Base-by-base conservation (phyloP, 129 eudicot species). In the Flaveria ramosissima region DNA sequence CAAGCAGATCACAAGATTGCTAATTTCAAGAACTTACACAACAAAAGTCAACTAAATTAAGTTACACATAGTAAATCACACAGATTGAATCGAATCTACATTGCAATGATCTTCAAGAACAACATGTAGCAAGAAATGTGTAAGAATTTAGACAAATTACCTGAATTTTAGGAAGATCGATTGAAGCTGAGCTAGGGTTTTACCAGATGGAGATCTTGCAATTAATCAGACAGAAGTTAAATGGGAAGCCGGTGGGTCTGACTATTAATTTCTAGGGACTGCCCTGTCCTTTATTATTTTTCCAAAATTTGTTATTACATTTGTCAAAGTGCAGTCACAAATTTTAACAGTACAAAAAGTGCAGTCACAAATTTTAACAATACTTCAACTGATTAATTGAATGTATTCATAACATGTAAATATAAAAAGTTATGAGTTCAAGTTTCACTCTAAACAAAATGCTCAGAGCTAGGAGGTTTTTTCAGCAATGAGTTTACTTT, bases 181-280 rank as follows among this genome's bases (percentile, higher is more conserved):
- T 60, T 8, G 82, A 60, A 73, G 79, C 39, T 51, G 74, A 80
- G 71, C 17, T 80, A 80, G 83, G 83, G 79, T 65, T 73, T 65
- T 73, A 59, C 13, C 52, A 78, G 71, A 78, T 48, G 71, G 71
- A 80, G 83, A 80, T 80, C 83, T 73, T 80, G 78, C 65, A 72
- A 62, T 72, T 79, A 65, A 62, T 23, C 72, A 21, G 78, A 65
- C 73, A 27, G 57, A 52, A 19, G 17, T 42, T 26, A 50, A 61
- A 52, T 21, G 15, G 51, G 71, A 70, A 78, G 30, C n/a, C 61
- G 20, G 78, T 72, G 68, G 83, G 83, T 51, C 73, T 48, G 30
- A 23, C 64, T 71, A 20, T 32, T 78, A 60, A 71, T 32, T 70
- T 70, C 62, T 45, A 8, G 50, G 50, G 14, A 45, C 50, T 8